Percentiles rank a stretch among this genome's conserved stretches.
Evolutionary conservation across 2,329 filamentous ascomycete species (phyloP).

Genomic region (Rosellinia necatrix): DNA sequence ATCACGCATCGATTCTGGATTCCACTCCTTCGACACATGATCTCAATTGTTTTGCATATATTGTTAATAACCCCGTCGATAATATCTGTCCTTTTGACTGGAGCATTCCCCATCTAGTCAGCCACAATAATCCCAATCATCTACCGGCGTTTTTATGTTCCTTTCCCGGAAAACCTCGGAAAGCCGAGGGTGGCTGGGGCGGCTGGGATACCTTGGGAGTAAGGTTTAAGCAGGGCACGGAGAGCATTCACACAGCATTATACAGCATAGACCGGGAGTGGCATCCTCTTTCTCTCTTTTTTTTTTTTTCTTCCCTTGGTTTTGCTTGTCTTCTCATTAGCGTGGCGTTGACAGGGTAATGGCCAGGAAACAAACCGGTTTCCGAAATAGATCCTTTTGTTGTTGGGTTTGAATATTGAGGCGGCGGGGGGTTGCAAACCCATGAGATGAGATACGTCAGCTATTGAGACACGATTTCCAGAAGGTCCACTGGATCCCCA

Average conservation of each 20-base stretch:
- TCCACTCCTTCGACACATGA: not conserved
- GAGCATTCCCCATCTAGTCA: conserved; percentile 17
- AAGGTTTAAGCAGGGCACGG: not conserved
- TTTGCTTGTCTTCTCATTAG: too few species aligned
- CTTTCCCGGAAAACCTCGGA: not conserved
- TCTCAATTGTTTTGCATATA: conserved; percentile 3
- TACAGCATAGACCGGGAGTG: conserved; percentile 20
- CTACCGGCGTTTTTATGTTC: conserved; percentile 21
- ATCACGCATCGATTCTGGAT: not conserved
- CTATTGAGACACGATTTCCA: not conserved
- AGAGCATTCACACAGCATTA: conserved; percentile 21
- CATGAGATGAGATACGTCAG: not conserved
- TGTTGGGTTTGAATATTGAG: not conserved
- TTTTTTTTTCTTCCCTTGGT: not conserved
- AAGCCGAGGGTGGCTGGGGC: conserved; percentile 6
- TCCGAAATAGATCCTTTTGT: conserved; percentile 3
- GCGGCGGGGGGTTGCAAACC: not conserved
- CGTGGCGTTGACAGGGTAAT: conserved; percentile 18
- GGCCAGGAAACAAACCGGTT: conserved; percentile 12
- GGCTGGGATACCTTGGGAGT: not conserved
- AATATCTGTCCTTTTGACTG: not conserved
- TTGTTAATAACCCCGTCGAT: not conserved
- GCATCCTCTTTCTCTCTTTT: not conserved
- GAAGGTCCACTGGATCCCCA: not conserved
- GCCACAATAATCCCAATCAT: conserved; percentile 10